A percentile compares a stretch with the other conserved stretches of the same genome.
These are phyloP conservation scores for Entomortierella chlamydospora DNA, from an alignment of 192 early-diverging fungal genomes.

Conservation along the genomic window DNA sequence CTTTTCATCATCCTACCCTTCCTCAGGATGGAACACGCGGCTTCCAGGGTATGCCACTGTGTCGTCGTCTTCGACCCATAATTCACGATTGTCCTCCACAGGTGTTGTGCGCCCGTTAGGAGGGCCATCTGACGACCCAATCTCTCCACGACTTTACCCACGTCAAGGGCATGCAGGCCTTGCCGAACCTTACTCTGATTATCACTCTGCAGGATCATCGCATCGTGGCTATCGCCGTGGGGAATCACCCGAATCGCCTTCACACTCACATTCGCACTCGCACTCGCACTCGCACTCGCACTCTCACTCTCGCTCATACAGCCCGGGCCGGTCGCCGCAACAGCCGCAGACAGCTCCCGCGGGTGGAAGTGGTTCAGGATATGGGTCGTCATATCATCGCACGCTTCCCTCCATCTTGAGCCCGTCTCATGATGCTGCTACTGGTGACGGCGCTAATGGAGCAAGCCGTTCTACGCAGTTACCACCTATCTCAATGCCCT, in stretches of 20 bases:
- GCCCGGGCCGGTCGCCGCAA: neutral
- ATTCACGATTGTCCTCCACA: constrained; percentile 38
- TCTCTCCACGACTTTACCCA: constrained; percentile 27
- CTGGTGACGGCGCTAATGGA: neutral
- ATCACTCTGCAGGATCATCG: neutral
- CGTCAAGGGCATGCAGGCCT: constrained; percentile 5
- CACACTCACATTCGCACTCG: neutral
- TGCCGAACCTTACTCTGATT: constrained; percentile 12
- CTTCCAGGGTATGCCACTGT: constrained; percentile 47
- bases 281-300: neutral
- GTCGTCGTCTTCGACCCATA: constrained; percentile 26
- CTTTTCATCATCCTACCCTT: constrained; percentile 17
- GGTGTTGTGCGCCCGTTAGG: constrained; percentile 32
- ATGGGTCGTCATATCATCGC: constrained; percentile 14
- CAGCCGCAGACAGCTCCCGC: neutral
- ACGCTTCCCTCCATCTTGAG: constrained; percentile 18
- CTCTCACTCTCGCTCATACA: neutral
- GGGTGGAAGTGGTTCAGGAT: constrained; percentile 9
- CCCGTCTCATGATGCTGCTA: constrained; percentile 1
- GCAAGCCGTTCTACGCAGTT: constrained; percentile 14
- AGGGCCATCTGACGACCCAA: constrained; percentile 2
- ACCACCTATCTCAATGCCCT: constrained; percentile 41
- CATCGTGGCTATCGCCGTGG: constrained; percentile 8
- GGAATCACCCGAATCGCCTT: constrained; percentile 2
- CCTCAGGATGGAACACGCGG: constrained; percentile 48